A percentile compares a stretch with the other conserved stretches of the same genome.
phyloP scores from a whole-genome alignment of 2,329 filamentous ascomycete genomes.

The Lecanicillium sp. region DNA sequence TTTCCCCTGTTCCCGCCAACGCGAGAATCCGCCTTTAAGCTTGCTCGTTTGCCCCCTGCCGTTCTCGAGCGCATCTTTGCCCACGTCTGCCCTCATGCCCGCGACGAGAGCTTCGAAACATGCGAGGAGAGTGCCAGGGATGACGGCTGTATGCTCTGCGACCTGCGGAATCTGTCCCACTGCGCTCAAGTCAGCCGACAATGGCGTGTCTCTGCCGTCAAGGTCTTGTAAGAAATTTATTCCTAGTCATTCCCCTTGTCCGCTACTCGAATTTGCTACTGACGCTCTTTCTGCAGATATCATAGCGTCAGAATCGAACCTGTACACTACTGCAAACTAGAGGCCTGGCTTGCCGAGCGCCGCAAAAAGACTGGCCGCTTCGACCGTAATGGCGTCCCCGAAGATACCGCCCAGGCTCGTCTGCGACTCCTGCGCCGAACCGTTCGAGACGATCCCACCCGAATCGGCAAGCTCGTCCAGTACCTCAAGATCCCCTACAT shows the following conservation, averaged over 20 bases:
- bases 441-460: slow-evolving; percentile 64
- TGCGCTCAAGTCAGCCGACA: slow-evolving; percentile 65
- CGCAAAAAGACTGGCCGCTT: slow-evolving; percentile 68
- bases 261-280: background rate
- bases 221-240: slow-evolving; percentile 49
- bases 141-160: slow-evolving; percentile 86
- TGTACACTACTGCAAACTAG: slow-evolving; percentile 88
- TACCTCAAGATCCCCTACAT: slow-evolving; percentile 91
- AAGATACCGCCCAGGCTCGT: slow-evolving; percentile 69
- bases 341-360: slow-evolving; percentile 70
- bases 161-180: slow-evolving; percentile 78
- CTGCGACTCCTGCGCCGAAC: slow-evolving; percentile 74
- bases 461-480: slow-evolving; percentile 60
- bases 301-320: slow-evolving; percentile 86
- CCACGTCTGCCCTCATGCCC: slow-evolving; percentile 74
- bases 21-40: slow-evolving; percentile 29
- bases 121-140: slow-evolving; percentile 74
- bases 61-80: slow-evolving; percentile 71
- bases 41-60: slow-evolving; percentile 53
- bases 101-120: slow-evolving; percentile 69
- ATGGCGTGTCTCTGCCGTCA: slow-evolving; percentile 53
- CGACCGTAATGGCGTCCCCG: slow-evolving; percentile 68
- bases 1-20: slow-evolving; percentile 27
- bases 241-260: background rate
- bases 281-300: slow-evolving; percentile 47